Base-by-base conservation (phyloP, 2,329 filamentous ascomycete species). In the Cadophora malorum region DNA sequence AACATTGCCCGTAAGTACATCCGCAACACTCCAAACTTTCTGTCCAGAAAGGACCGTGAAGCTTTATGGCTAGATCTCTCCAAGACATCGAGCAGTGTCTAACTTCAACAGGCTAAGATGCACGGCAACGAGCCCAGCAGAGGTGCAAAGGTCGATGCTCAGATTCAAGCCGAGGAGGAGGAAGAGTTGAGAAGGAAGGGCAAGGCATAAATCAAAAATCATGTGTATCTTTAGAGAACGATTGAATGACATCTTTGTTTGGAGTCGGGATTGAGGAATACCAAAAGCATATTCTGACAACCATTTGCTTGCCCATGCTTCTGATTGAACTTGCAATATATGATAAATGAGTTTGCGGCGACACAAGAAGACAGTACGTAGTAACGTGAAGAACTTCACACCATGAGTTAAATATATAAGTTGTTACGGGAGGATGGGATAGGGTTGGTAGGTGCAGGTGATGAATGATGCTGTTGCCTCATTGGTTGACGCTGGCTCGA, bases 91-190 rank as follows among this genome's bases (percentile, higher is more conserved):
- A 45, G 41, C 41, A 1, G 2, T 16, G 41, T 45, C 65, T 65
- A 53, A 69, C 47, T 60, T 12, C 10, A 12, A 45, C 50, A 80
- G 87, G 91, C 90, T 65, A 85, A 80, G 73, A 76, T 83, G 71
- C 90, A 94, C 76, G 90, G 90, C 69, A 93, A 93, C 77, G 84
- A 93, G 80, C 91, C 91, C 1, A 91, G 88, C 23, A 87, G 83
- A 75, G 91, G 91, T 21, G 91, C 91, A 28, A 86, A 91, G 83
- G 84, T 93, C 67, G 91, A 94, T 78, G 86, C 91, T 67, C 78
- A 91, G 79, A 73, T 94, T 58, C 82, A 86, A 75, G 85, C 86
- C 4, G 91, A 93, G 74, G 91, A 94, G 68, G 86, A 91, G 75
- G 86, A 84, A 72, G 80, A 85, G 64, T 75, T 93, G 69, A 84